Evolutionary conservation across 441 rosid genomes (phyloP).

Genomic region (Pelargonium australe): DNA sequence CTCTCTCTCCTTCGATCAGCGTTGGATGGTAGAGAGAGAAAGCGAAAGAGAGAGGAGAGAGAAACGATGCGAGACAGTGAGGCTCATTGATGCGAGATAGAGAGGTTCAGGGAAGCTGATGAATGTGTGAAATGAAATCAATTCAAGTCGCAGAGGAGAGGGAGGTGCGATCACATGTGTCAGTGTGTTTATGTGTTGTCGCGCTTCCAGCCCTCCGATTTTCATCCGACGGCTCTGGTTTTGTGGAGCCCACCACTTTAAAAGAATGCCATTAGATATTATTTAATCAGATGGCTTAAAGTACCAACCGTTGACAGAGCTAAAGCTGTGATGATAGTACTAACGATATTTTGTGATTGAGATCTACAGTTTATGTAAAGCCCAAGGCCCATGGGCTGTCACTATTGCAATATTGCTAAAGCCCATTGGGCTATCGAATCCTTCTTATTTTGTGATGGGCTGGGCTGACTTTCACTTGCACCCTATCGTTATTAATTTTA

Average conservation of each 20-base stretch:
- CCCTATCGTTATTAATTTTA: too few relatives aligned
- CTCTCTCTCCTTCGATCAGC: conserved; percentile 9
- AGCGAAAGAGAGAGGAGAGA: conserved; percentile 1
- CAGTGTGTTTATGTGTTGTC: neutral
- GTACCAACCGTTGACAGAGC: conserved; percentile 1
- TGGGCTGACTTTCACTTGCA: too few relatives aligned
- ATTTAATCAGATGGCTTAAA: neutral
- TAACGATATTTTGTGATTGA: neutral
- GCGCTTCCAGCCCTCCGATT: neutral
- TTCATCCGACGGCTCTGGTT: neutral
- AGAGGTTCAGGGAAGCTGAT: neutral
- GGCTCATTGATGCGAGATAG: neutral
- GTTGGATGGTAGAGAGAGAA: conserved; percentile 15
- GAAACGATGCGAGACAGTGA: neutral
- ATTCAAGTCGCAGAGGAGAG: neutral
- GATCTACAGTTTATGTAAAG: neutral
- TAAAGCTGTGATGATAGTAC: neutral
- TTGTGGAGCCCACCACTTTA: neutral
- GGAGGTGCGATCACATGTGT: neutral
- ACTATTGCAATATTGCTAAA: neutral
- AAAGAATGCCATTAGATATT: neutral
- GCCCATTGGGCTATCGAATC: neutral
- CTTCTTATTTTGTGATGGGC: neutral
- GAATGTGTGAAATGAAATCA: neutral
- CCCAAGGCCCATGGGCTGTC: neutral